Base-by-base conservation (phyloP, 129 eudicot genomes). In the Mikania micrantha region DNA sequence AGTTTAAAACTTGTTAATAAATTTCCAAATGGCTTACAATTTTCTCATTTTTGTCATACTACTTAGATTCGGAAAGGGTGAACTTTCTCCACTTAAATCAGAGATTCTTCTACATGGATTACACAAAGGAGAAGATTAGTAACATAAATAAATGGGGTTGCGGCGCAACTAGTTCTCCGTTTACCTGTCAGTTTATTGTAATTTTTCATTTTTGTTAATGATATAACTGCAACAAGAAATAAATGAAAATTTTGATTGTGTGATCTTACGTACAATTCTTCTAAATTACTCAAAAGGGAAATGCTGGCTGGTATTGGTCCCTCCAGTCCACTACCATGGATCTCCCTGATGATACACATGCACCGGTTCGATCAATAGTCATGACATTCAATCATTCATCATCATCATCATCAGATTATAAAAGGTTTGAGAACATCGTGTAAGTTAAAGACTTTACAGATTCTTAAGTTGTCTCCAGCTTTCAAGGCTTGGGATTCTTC, bases 271-370 rank as follows among this genome's bases (percentile, higher is more conserved):
- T 53, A 87, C 95, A 87, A 59, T 32, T 87, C 90, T 3, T 11
- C 60, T 56, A 84, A 65, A 19, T 84, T 76, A 10, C 5, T 76
- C 80, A 81, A 62, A 65, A 59, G n/a, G 17, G 87, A 87, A 41
- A 87, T 77, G 74, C 76, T 73, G 40, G 79, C 19, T 59, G 85
- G 87, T 73, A 87, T 84, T 5, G 95, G 90, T 59, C 95, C 95
- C 70, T 79, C 76, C 58, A 87, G 76, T 45, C 95, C 95, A 69
- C 84, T 74, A 49, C 65, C 90, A 62, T 79, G 78, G 9, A 84
- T 52, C 76, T 87, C 84, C 71, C 95, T 87, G 78, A 59, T 50
- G 64, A 67, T n/a, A n/a, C n/a, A n/a, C n/a, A n/a, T n/a, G n/a
- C n/a, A n/a, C n/a, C n/a, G n/a, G n/a, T n/a, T n/a, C n/a, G n/a